Base-by-base conservation (phyloP, 257 asterid genomes). In the Solanum pennellii region DNA sequence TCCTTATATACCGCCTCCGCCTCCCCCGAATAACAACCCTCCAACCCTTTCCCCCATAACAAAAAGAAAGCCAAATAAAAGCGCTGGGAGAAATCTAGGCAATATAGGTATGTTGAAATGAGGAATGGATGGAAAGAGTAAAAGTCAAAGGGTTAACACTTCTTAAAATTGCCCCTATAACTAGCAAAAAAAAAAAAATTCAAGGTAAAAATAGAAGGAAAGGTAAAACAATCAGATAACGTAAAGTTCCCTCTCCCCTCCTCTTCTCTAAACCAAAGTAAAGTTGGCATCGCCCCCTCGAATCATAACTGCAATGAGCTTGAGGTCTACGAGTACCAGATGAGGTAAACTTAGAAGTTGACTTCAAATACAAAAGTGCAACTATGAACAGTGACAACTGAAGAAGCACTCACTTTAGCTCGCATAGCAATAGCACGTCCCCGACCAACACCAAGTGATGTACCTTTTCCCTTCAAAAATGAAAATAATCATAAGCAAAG, bases 381-480 rank as follows among this genome's bases (percentile, higher is more conserved):
- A 12, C 27, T 83, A 73, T 42, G 84, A 87, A 29, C 27, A 45
- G 16, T 20, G n/a, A 44, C 15, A 49, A 29, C 27, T 45, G 31
- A 29, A 86, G 42, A 59, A 59, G 33, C 56, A 85, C 97, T 89
- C 93, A 97, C 99, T 87, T 97, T 94, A 45, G 99, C 98, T 89
- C 99, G 94, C 99, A 96, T 93, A 42, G 98, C 98, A 65, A 92
- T 98, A 88, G 99, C 97, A 87, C 99, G 99, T 12, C 99, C 99
- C 85, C 99, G 96, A 27, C 99, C 99, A 84, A 92, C 99, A 82
- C 99, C 99, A 92, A 97, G 94, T 9, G 96, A 89, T 15, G 98
- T 92, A 76, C 99, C 98, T 93, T 96, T 97, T 47, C 99, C 99
- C 99, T 97, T 56, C 88, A 94, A 83, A 89, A 86, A 84, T 33